These are phyloP conservation scores for Neopestalotiopsis sp. DNA, from an alignment of 2,329 filamentous ascomycete species.

Conservation along the genomic window DNA sequence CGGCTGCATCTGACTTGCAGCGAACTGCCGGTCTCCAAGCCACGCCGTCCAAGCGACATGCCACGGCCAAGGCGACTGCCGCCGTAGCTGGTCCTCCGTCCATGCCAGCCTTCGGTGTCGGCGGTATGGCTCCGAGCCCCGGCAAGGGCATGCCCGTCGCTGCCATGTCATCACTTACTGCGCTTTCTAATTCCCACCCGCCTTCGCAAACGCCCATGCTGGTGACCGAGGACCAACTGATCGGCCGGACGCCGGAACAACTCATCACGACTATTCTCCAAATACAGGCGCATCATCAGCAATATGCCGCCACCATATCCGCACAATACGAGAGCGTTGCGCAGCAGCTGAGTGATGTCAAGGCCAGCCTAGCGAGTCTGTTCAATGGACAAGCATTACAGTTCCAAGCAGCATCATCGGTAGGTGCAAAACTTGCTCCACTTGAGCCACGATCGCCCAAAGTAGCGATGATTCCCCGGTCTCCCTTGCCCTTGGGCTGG, in stretches of 20 bases:
- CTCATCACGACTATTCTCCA: conserved; percentile 41
- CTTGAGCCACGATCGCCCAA: not conserved
- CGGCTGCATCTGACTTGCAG: conserved; percentile 41
- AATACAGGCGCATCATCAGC: conserved; percentile 40
- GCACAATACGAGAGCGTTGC: conserved; percentile 39
- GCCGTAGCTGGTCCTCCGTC: conserved; percentile 11
- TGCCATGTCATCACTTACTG: conserved; percentile 22
- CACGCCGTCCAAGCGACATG: conserved; percentile 40
- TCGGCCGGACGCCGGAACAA: conserved; percentile 39
- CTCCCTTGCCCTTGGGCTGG: too few species aligned
- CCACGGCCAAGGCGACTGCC: conserved; percentile 30
- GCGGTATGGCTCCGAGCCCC: not conserved
- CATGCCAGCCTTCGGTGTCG: conserved; percentile 12
- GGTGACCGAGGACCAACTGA: conserved; percentile 39
- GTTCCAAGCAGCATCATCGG: conserved; percentile 38
- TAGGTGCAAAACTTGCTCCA: conserved; percentile 27
- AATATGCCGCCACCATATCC: conserved; percentile 39
- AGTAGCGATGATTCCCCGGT: not conserved
- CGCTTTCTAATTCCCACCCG: conserved; percentile 1
- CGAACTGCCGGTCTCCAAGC: conserved; percentile 34
- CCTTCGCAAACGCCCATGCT: conserved; percentile 21
- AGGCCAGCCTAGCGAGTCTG: conserved; percentile 33
- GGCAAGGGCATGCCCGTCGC: not conserved
- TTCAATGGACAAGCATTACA: conserved; percentile 32
- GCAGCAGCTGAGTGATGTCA: conserved; percentile 40